Evolutionary conservation across 306 rosid species (phyloP), one percentile per base, ranked within the genome.

Genomic region (Hippophae rhamnoides): DNA sequence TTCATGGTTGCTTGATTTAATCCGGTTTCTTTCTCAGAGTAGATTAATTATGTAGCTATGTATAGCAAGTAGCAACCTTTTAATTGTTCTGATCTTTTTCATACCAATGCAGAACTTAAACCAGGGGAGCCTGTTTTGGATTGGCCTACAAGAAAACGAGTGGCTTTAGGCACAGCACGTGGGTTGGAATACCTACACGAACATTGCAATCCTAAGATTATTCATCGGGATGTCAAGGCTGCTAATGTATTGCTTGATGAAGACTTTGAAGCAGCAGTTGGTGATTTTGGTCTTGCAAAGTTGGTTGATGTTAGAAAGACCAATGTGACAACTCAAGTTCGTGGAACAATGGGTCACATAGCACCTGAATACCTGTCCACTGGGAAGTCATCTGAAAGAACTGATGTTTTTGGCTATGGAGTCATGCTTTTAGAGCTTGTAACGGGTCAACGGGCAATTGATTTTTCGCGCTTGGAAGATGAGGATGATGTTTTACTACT

Each of bases 321-420:
- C 60, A 84, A 80, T 9, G 99, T 93, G 70, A 93, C 99, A 59
- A 93, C 99, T 69, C 95, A 93, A 82, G 89, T 93, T 78, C 95
- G 99, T 41, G 99, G 99, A 61, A 93, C 99, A 57, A 88, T 93
- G 99, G 99, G 99, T 63, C 99, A 93, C 82, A 93, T 93, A 75
- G 99, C 99, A 67, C 99, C 99, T 23, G 99, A 93, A 65, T 93
- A 93, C 76, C 64, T 93, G 84, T 88, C 99, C 49, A 93, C 99
- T 1, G 99, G 99, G 71, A 93, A 89, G 69, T 86, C 99, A 56
- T 93, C 99, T 9, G 99, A 84, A 71, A 88, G 97, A 84, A 93
- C 99, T 3, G 99, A 93, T 67, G 99, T 93, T 75, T 93, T 93
- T 66, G 99, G 99, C 54, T 93, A 93, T 43, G 99, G 99, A 56